Percentiles rank a stretch among this genome's conserved stretches.
phyloP scores from a whole-genome alignment of 495 filamentous ascomycete species.

The Penicillium verhagenii region DNA sequence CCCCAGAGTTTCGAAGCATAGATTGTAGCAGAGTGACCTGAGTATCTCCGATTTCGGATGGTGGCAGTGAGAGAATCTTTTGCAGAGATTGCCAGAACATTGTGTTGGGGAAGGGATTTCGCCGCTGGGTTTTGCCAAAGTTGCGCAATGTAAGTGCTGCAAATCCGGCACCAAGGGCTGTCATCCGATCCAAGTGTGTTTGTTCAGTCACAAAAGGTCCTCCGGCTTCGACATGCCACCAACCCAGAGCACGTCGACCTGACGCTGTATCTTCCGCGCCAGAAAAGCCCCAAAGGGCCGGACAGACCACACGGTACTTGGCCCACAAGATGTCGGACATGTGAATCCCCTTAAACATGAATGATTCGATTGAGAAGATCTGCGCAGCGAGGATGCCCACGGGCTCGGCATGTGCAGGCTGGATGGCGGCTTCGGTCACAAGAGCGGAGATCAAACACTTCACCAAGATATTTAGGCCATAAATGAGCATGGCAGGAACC shows the following conservation, averaged over 20 bases:
- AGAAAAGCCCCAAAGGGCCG: conserved; percentile 81
- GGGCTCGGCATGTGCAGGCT: conserved; percentile 72
- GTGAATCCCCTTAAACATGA: conserved; percentile 66
- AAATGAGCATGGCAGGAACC: conserved; percentile 71
- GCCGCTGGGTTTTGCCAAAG: conserved; percentile 62
- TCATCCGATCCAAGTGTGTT: conserved; percentile 75
- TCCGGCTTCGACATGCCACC: conserved; percentile 56
- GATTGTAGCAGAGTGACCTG: conserved; percentile 76
- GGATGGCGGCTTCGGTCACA: conserved; percentile 67
- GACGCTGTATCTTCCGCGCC: conserved; percentile 72
- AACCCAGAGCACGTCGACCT: conserved; percentile 71
- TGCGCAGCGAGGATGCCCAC: conserved; percentile 74
- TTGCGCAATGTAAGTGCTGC: conserved; percentile 77
- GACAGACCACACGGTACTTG: conserved; percentile 78
- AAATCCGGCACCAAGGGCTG: conserved; percentile 79
- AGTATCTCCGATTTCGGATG: conserved; percentile 64
- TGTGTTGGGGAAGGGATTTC: conserved; percentile 74
- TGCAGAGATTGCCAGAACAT: conserved; percentile 80
- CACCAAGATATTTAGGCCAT: conserved; percentile 76
- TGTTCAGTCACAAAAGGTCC: conserved; percentile 62
- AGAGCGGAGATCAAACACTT: conserved; percentile 78
- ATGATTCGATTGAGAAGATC: conserved; percentile 66
- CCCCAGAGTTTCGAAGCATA: conserved; percentile 69
- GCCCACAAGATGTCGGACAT: conserved; percentile 87
- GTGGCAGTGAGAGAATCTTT: conserved; percentile 68